These are phyloP conservation scores for Eucalyptus brandiana DNA, from an alignment of 345 rosid species.

Conservation along the genomic window DNA sequence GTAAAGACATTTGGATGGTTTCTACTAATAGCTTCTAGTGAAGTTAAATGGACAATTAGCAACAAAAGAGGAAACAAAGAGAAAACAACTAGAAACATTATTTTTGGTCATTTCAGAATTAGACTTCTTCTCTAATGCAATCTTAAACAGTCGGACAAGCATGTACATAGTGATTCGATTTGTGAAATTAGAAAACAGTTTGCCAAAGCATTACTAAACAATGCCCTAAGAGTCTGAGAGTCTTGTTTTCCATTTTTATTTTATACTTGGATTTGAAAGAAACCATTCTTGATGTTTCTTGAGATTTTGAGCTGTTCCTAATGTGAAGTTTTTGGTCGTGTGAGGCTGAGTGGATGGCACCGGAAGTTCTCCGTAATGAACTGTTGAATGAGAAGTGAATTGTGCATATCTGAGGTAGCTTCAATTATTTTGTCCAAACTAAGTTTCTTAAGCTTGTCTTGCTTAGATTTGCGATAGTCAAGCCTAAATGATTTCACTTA, in stretches of 20 bases:
- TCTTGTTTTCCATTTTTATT: neutral
- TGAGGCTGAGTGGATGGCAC: conserved; percentile 42
- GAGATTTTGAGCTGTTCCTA: neutral
- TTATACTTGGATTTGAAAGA: neutral
- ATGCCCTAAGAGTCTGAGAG: neutral
- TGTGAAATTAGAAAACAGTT: neutral
- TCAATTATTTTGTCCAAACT: neutral
- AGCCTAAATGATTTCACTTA: neutral
- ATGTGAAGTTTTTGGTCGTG: neutral
- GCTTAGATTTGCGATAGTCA: neutral
- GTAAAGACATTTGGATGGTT: neutral
- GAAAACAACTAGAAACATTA: neutral
- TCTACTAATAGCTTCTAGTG: neutral
- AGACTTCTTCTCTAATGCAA: neutral
- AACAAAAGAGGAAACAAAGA: neutral
- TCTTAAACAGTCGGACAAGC: neutral
- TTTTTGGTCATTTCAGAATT: neutral
- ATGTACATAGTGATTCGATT: neutral
- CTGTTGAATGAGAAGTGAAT: conserved; percentile 27
- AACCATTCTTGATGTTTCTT: neutral
- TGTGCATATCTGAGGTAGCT: neutral
- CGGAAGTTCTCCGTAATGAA: conserved; percentile 26
- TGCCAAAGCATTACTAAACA: neutral
- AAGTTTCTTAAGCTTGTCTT: neutral
- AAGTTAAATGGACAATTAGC: neutral